Conservation (phyloP, 2,329 filamentous ascomycete genomes). For the Xenosphaeropsis pyriputrescens region DNA sequence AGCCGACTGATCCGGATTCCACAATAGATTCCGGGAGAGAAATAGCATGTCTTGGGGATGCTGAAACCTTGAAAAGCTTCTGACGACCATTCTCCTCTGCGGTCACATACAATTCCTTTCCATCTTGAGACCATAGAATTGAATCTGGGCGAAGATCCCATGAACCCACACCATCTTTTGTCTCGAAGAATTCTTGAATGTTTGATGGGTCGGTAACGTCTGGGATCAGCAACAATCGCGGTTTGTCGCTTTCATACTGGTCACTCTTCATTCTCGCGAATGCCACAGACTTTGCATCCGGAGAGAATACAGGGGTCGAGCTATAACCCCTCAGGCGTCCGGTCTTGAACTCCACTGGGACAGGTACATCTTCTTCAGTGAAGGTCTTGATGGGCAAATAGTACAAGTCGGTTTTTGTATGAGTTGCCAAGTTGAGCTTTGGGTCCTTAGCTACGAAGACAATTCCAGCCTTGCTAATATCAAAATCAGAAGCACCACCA, state of each 20-base stretch:
- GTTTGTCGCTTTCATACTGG: conserved; percentile 72
- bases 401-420: conserved; percentile 76
- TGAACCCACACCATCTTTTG: conserved; percentile 43
- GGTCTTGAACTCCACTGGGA: conserved; percentile 38
- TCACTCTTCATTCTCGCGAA: conserved; percentile 67
- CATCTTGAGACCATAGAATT: conserved; percentile 41
- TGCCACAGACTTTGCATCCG: conserved; percentile 52
- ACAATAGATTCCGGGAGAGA: conserved; percentile 34
- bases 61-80: conserved; percentile 46
- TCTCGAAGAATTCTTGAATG: conserved; percentile 47
- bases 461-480: conserved; percentile 50
- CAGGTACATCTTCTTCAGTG: conserved; percentile 30
- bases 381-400: conserved; percentile 51
- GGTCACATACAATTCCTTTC: conserved; percentile 53
- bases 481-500: conserved; percentile 68
- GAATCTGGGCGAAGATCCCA: conserved; percentile 45
- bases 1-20: conserved; percentile 35
- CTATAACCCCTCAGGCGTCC: conserved; percentile 49
- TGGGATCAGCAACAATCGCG: conserved; percentile 48
- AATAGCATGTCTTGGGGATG: conserved; percentile 32
- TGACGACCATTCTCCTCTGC: conserved; percentile 55
- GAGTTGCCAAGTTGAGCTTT: conserved; percentile 51
- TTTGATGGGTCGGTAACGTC: conserved; percentile 41
- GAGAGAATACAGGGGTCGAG: conserved; percentile 56
- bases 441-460: conserved; percentile 67